phyloP scores from a whole-genome alignment of 805 yeast species.

The Wickerhamomyces bisporus region DNA sequence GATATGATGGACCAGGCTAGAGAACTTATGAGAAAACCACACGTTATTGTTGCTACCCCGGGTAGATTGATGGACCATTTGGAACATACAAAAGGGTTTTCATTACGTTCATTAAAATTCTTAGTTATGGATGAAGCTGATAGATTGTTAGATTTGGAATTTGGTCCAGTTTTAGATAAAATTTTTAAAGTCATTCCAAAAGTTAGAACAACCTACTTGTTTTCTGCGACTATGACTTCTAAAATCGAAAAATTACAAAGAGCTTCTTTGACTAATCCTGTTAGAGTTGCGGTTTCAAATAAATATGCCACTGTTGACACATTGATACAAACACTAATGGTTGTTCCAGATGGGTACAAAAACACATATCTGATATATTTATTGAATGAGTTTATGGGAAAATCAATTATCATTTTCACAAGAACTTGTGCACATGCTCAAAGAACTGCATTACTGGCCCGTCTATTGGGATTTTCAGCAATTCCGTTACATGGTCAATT shows the following conservation, averaged over 20 bases:
- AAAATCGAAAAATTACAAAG: conserved; percentile 93
- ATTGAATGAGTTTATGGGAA: conserved; percentile 78
- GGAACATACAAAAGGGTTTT: conserved; percentile 87
- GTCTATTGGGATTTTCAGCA: conserved; percentile 80
- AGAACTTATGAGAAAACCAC: conserved; percentile 91
- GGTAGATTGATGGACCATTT: conserved; percentile 91
- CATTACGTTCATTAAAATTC: conserved; percentile 69
- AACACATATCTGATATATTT: conserved; percentile 82
- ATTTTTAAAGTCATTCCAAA: conserved; percentile 80
- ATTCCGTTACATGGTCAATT: conserved; percentile 94
- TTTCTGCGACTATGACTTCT: conserved; percentile 96
- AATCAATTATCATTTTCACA: conserved; percentile 83
- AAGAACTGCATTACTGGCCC: conserved; percentile 75
- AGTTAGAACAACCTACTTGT: conserved; percentile 77
- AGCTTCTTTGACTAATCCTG: conserved; percentile 86
- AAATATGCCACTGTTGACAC: conserved; percentile 93
- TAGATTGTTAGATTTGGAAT: conserved; percentile 90
- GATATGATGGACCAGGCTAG: conserved; percentile 97
- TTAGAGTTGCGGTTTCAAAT: conserved; percentile 81
- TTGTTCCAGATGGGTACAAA: conserved; percentile 88
- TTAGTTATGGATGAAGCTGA: conserved; percentile 98
- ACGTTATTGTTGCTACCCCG: conserved; percentile 92
- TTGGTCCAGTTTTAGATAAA: conserved; percentile 89
- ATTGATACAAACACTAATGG: conserved; percentile 81
- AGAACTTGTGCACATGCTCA: conserved; percentile 95